Conservation (phyloP, 2,329 filamentous ascomycete species). For the Magnaporthiopsis incrustans region DNA sequence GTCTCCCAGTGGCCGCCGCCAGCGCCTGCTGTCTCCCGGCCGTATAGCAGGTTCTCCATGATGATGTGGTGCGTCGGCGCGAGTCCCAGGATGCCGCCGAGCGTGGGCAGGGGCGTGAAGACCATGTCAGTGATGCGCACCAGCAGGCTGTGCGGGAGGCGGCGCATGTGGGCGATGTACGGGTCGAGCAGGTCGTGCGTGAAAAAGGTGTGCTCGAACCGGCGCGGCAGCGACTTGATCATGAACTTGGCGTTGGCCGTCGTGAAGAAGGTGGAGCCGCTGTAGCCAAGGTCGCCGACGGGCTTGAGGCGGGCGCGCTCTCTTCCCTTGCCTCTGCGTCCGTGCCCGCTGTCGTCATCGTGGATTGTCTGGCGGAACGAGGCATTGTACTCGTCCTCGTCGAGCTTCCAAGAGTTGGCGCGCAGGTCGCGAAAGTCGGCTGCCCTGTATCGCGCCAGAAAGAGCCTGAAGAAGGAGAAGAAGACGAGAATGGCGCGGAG, state of each 20-base stretch:
- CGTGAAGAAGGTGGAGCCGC: slow-evolving; percentile 67
- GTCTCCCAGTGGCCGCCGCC: slow-evolving; percentile 50
- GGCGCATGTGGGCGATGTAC: slow-evolving; percentile 56
- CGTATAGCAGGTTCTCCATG: slow-evolving; percentile 68
- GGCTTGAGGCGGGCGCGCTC: slow-evolving; percentile 33
- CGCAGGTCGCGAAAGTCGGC: slow-evolving; percentile 44
- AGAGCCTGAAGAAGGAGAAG: slow-evolving; percentile 44
- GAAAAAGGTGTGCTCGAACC: slow-evolving; percentile 66
- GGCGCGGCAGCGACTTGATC: slow-evolving; percentile 62
- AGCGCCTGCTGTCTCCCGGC: slow-evolving; percentile 24
- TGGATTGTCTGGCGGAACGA: slow-evolving; percentile 40
- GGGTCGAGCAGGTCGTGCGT: slow-evolving; percentile 55
- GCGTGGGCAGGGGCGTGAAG: slow-evolving; percentile 41
- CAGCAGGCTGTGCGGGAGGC: slow-evolving; percentile 52
- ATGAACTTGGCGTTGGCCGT: slow-evolving; percentile 60
- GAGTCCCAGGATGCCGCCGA: slow-evolving; percentile 52
- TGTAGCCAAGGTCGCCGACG: slow-evolving; percentile 65
- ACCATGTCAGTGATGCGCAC: slow-evolving; percentile 67
- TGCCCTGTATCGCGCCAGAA: slow-evolving; percentile 35
- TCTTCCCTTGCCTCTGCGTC: slow-evolving; percentile 20
- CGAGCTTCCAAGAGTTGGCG: slow-evolving; percentile 25
- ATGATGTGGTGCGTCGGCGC: slow-evolving; percentile 66
- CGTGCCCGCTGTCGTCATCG: slow-evolving; percentile 24
- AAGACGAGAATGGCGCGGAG: slow-evolving; percentile 35
- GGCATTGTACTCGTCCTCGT: slow-evolving; percentile 29